Evolutionary conservation across 116 monocot species (phyloP), one percentile per base, ranked within the genome.

Genomic region (Posidonia oceanica): DNA sequence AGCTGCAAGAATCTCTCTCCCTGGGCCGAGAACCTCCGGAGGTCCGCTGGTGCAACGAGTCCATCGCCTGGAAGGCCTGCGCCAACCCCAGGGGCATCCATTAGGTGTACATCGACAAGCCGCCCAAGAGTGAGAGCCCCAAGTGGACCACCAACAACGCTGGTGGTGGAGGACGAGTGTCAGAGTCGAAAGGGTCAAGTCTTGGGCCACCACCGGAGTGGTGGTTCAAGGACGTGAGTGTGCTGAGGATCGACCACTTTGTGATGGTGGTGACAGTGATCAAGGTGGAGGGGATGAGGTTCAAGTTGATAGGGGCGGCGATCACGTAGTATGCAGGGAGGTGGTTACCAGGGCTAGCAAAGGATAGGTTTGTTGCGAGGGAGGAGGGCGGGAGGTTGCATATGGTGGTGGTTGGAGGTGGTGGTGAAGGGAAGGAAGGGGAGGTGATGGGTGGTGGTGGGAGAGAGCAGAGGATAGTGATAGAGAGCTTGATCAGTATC

Each of bases 11-110:
- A 66, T 18, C 79, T 96, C 52, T 91, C 96, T 5, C 96, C 96
- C 0, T 96, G 96, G 96, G 88, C 91, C 0, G 96, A 96, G 70
- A 96, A 96, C 76, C 83, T 96, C 29, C 96, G 91, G 75, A 96
- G 22, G 96, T 96, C 23, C 82, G 96, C 3, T 75, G 96, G 1
- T 96, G 96, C 80, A 88, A 88, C 59, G 96, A 96, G 76, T 96
- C 96, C 16, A 91, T 96, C 17, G 96, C n/a, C n/a, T n/a, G n/a
- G n/a, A n/a, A n/a, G n/a, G n/a, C n/a, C n/a, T n/a, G n/a, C n/a
- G n/a, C n/a, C 2, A 91, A 88, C 44, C 94, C 91, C 20, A 56
- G 88, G 21, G 81, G 83, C 52, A 56, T 90, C 57, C 76, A 88
- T 13, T 90, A 87, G 91, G 78, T 80, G 0, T 90, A 90, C 77